Conservation (phyloP, 2,329 filamentous ascomycete genomes). For the Fusarium sp. region DNA sequence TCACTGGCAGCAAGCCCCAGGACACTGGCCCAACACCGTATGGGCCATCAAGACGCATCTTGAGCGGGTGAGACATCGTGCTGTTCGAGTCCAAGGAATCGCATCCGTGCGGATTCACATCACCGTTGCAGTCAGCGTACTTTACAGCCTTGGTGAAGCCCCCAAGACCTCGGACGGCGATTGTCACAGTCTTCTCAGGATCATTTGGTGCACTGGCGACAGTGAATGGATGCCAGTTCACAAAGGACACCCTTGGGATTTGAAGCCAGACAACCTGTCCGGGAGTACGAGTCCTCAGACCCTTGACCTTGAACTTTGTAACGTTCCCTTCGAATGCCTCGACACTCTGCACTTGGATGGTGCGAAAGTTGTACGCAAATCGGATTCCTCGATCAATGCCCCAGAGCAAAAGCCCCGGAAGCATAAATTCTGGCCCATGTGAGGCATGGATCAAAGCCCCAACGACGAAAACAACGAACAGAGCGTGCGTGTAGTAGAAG, state of each 20-base stretch:
- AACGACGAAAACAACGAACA: neutral
- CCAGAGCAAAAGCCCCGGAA: neutral
- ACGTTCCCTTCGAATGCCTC: neutral
- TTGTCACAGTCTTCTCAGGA: neutral
- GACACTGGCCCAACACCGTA: neutral
- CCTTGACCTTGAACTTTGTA: neutral
- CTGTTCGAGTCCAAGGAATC: neutral
- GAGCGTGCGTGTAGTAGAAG: neutral
- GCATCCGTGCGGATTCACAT: neutral
- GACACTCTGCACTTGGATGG: neutral
- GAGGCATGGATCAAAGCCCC: neutral
- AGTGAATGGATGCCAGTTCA: neutral
- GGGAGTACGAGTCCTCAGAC: neutral
- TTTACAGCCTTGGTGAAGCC: neutral
- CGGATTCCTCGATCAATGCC: neutral
- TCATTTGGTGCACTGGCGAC: neutral
- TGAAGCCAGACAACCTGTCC: neutral
- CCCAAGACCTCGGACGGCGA: neutral
- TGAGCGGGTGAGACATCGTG: neutral
- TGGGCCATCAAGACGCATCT: neutral
- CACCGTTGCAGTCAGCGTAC: neutral
- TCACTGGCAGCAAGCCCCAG: neutral
- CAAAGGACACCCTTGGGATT: neutral
- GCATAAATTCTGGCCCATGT: neutral
- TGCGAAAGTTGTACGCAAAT: neutral